Evolutionary conservation across 305 asterid species (phyloP).

Genomic region (Fraxinus greggii): DNA sequence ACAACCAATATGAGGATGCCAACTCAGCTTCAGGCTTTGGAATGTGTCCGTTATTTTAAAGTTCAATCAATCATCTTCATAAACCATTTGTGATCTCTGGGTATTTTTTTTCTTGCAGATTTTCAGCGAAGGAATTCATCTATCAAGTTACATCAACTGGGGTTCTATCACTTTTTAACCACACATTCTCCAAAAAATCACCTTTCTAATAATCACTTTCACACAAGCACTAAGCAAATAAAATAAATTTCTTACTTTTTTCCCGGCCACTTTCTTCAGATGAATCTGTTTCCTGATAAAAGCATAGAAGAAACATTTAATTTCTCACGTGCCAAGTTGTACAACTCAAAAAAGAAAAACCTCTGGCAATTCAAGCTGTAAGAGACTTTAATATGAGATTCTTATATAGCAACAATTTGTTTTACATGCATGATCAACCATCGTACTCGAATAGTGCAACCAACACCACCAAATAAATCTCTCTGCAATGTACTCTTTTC

Average conservation of each 20-base stretch:
- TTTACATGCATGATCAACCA: background rate
- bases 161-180: background rate
- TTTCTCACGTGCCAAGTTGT: background rate
- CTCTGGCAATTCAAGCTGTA: background rate
- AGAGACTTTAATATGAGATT: background rate
- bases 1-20: too few relatives aligned
- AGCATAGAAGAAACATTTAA: background rate
- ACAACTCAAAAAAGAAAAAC: background rate
- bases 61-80: too few relatives aligned
- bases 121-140: too few relatives aligned
- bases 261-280: slow-evolving; percentile 32
- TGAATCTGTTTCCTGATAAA: slow-evolving; percentile 52
- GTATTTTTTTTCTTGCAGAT: too few relatives aligned
- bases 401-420: background rate
- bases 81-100: too few relatives aligned
- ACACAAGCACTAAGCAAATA: background rate
- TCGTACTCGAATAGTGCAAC: background rate
- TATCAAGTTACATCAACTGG: too few relatives aligned
- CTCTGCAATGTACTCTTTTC: background rate
- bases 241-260: slow-evolving; percentile 34
- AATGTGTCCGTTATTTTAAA: too few relatives aligned
- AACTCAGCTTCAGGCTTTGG: too few relatives aligned
- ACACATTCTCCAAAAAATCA: background rate
- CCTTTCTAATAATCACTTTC: background rate
- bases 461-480: background rate